Evolutionary conservation across 345 rosid species (phyloP).

Genomic region (Eucalyptus grandis): DNA sequence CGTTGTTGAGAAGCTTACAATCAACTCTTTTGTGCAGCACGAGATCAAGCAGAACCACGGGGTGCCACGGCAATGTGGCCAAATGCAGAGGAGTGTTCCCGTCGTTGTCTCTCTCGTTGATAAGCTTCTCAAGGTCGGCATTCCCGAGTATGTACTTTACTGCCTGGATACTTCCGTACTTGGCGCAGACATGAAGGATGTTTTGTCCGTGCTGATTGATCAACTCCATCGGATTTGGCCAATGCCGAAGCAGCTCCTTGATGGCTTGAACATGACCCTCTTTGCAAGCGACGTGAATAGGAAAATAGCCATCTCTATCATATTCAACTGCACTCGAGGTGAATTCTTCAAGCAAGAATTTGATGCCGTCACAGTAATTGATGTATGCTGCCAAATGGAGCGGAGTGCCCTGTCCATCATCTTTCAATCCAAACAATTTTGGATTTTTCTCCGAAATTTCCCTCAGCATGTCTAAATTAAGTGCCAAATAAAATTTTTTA

Average conservation of each 20-base stretch:
- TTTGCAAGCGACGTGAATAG: neutral
- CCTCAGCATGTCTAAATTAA: neutral
- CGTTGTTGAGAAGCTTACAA: neutral
- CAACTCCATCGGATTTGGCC: neutral
- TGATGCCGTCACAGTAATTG: neutral
- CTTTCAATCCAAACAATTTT: neutral
- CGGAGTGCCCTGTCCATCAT: neutral
- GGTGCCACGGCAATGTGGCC: neutral
- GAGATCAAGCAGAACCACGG: neutral
- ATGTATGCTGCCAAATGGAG: neutral
- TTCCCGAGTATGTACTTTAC: neutral
- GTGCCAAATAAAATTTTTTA: rapidly evolving
- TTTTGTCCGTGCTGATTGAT: neutral
- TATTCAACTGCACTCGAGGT: neutral
- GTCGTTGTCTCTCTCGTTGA: neutral
- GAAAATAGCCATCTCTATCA: neutral
- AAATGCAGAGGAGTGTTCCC: neutral
- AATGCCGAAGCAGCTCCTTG: neutral
- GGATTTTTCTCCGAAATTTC: neutral
- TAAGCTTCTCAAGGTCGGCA: neutral
- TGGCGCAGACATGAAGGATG: neutral
- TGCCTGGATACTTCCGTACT: neutral
- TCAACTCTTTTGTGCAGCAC: neutral
- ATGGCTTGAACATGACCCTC: neutral
- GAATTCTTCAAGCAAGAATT: rapidly evolving